Evolutionary conservation across 495 filamentous ascomycete species (phyloP).

Genomic region (Halenospora varia): DNA sequence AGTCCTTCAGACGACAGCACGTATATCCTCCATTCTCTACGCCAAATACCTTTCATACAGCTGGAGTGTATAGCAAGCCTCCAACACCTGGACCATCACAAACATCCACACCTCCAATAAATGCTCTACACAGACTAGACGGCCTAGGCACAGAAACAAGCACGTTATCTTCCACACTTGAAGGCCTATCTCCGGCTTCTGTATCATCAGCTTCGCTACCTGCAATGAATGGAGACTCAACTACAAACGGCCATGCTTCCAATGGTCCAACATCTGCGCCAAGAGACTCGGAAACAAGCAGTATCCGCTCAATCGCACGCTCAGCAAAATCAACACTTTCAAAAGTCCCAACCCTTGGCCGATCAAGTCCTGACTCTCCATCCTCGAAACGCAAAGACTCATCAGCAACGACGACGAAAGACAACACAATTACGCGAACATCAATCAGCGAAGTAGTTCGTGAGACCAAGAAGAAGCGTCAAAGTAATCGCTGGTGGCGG

Average conservation of each 20-base stretch:
- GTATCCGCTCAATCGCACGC: slow-evolving; percentile 38
- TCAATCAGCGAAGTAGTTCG: slow-evolving; percentile 10
- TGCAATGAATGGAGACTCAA: slow-evolving; percentile 7
- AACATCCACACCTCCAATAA: slow-evolving; percentile 39
- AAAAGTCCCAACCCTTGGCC: slow-evolving; percentile 27
- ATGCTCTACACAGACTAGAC: slow-evolving; percentile 11
- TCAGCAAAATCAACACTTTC: slow-evolving; percentile 39
- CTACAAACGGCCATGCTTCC: background rate
- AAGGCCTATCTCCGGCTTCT: slow-evolving; percentile 29
- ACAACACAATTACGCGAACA: background rate
- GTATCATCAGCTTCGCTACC: slow-evolving; percentile 22
- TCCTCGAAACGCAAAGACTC: slow-evolving; percentile 11
- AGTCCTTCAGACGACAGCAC: slow-evolving; percentile 90
- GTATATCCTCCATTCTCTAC: slow-evolving; percentile 74
- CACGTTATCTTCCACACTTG: slow-evolving; percentile 35
- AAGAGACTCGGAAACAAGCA: slow-evolving; percentile 31
- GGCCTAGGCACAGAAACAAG: slow-evolving; percentile 27
- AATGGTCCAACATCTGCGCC: slow-evolving; percentile 22
- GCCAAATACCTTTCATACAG: slow-evolving; percentile 67
- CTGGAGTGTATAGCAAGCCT: slow-evolving; percentile 61
- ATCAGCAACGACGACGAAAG: background rate
- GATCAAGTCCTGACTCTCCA: background rate
- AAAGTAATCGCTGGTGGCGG: slow-evolving; percentile 85
- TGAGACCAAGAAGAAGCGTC: slow-evolving; percentile 41
- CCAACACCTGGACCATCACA: slow-evolving; percentile 27